A percentile compares a stretch with the other conserved stretches of the same genome.
Conservation (phyloP, 345 rosid species). For the Fremontodendron californicum region DNA sequence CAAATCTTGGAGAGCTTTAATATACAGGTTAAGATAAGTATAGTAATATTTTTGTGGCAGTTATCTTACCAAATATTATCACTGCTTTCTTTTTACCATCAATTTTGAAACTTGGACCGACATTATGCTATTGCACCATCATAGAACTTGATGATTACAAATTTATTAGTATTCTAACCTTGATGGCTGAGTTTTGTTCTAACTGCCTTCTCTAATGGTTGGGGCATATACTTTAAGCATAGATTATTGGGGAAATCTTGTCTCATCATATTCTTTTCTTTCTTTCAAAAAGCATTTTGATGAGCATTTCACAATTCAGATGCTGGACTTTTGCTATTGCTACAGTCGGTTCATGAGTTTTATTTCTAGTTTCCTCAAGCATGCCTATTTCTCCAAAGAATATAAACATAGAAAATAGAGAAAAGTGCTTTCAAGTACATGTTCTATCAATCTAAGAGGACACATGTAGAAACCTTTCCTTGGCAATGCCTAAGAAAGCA, state of each 20-base stretch:
- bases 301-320: constrained; percentile 5
- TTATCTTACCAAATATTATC: background rate
- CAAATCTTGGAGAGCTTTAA: background rate
- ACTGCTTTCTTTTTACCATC: background rate
- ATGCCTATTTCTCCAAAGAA: background rate
- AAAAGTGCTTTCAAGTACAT: background rate
- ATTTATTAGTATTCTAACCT: background rate
- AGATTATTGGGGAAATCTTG: background rate
- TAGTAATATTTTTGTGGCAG: background rate
- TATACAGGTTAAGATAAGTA: background rate
- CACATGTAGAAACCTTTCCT: too few species aligned
- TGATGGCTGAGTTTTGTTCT: background rate
- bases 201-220: background rate
- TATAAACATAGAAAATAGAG: background rate
- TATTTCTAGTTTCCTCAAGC: background rate
- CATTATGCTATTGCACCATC: too few species aligned
- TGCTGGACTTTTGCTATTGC: background rate
- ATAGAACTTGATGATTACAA: background rate
- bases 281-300: background rate
- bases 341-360: background rate
- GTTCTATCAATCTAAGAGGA: too few species aligned
- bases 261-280: background rate
- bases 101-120: background rate
- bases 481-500: too few species aligned
- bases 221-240: constrained; percentile 1